Percentiles rank a stretch among this genome's conserved stretches.
These are phyloP conservation scores for Bryoerythrophyllum caledonicum DNA, from an alignment of 225 moss, liverwort and hornwort species.

Conservation along the genomic window DNA sequence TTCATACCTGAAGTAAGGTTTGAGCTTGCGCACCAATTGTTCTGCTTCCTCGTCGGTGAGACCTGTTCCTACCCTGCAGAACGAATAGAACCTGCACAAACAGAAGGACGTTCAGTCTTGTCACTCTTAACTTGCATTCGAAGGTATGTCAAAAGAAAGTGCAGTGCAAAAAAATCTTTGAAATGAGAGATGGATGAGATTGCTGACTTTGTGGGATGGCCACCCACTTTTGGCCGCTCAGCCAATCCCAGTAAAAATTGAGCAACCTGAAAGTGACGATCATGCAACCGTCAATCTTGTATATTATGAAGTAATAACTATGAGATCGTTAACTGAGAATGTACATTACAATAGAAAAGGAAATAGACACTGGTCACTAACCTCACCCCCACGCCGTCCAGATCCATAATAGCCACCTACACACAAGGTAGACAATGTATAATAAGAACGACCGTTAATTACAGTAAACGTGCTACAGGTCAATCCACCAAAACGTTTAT, in stretches of 20 bases:
- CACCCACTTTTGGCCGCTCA: slow-evolving; percentile 64
- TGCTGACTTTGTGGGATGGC: slow-evolving; percentile 76
- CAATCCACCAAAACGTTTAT: neutral
- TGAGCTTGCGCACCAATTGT: slow-evolving; percentile 78
- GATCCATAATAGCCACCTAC: slow-evolving; percentile 98
- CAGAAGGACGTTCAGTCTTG: neutral
- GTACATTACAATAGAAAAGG: neutral
- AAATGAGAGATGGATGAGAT: slow-evolving; percentile 13
- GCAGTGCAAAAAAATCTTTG: neutral
- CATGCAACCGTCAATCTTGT: slow-evolving; percentile 5
- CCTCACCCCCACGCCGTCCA: slow-evolving; percentile 93
- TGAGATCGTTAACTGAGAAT: neutral
- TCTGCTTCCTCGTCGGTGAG: slow-evolving; percentile 66
- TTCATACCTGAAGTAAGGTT: slow-evolving; percentile 74
- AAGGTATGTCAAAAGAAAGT: neutral
- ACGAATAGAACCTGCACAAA: slow-evolving; percentile 74
- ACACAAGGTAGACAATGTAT: slow-evolving; percentile 5
- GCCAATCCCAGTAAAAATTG: slow-evolving; percentile 93
- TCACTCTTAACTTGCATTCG: neutral
- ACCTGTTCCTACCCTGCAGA: slow-evolving; percentile 88
- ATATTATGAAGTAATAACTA: neutral
- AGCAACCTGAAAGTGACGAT: slow-evolving; percentile 50
- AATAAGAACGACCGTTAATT: neutral
- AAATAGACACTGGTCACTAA: slow-evolving; percentile 26
- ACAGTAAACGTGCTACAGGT: neutral